A percentile compares a stretch with the other conserved stretches of the same genome.
These are phyloP conservation scores for Cordyceps fumosorosea DNA, from an alignment of 2,329 filamentous ascomycete genomes.

Conservation along the genomic window DNA sequence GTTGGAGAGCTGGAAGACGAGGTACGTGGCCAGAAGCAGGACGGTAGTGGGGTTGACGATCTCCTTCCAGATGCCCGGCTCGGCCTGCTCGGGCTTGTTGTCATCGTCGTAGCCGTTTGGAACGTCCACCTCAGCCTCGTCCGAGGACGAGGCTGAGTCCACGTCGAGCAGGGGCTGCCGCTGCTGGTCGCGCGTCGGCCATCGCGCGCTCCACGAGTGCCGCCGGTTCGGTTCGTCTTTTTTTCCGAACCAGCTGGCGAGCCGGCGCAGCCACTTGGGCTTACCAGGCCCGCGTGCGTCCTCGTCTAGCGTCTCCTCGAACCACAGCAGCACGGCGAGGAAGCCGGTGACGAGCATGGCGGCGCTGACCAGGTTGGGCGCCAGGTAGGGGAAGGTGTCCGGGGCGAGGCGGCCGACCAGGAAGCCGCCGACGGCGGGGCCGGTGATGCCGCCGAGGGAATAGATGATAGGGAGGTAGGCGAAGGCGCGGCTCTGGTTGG, in stretches of 20 bases:
- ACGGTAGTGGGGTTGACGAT: slow-evolving; percentile 76
- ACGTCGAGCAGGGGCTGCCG: slow-evolving; percentile 25
- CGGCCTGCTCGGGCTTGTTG: slow-evolving; percentile 24
- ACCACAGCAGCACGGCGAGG: slow-evolving; percentile 66
- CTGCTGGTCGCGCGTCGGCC: slow-evolving; percentile 25
- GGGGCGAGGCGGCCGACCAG: slow-evolving; percentile 58
- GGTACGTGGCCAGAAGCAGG: slow-evolving; percentile 74
- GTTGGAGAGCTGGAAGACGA: slow-evolving; percentile 90
- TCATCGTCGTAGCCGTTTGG: slow-evolving; percentile 18
- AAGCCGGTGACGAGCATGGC: slow-evolving; percentile 66
- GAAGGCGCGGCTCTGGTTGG: slow-evolving; percentile 89
- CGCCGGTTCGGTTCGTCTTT: slow-evolving; percentile 17
- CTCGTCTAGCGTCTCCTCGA: slow-evolving; percentile 66
- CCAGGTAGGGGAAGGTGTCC: slow-evolving; percentile 71
- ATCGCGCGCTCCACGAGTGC: slow-evolving; percentile 32
- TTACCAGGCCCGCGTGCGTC: slow-evolving; percentile 23
- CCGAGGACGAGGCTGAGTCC: slow-evolving; percentile 14
- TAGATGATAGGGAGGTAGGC: slow-evolving; percentile 96
- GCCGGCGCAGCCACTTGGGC: slow-evolving; percentile 28
- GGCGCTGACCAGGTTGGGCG: slow-evolving; percentile 76
- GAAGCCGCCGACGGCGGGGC: slow-evolving; percentile 82
- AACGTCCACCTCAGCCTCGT: slow-evolving; percentile 16
- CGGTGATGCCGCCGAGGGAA: slow-evolving; percentile 86
- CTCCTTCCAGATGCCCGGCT: slow-evolving; percentile 39
- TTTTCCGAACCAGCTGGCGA: slow-evolving; percentile 22